Base-by-base conservation (phyloP, 2,329 filamentous ascomycete genomes). In the Fusarium xylarioides region DNA sequence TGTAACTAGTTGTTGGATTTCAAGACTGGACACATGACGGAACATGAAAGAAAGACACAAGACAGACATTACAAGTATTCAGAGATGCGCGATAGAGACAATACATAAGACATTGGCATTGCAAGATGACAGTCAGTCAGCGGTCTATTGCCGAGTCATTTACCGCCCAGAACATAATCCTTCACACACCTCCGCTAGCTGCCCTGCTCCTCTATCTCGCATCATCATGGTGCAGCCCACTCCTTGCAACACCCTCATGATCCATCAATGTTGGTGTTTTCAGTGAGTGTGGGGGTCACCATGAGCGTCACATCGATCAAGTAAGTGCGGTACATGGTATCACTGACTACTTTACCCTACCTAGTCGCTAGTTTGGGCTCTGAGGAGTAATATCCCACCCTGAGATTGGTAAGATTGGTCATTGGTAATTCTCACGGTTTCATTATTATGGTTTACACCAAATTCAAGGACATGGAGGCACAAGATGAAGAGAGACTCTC, bases 211-310 rank as follows among this genome's bases (percentile, higher is more conserved):
- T 26, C 28, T 43, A 32, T 67, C 35, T 37, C 40, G 35, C 40
- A 42, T 67, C 23, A 26, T 49, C 42, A 47, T 38, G 50, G 43
- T 57, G 64, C 49, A 72, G 32, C 63, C 68, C 69, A 70, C 54
- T 37, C 32, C 19, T 62, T 43, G 63, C 54, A 46, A 42, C 43
- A 52, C 63, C 34, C 23, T 60, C 44, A 46, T 37, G 30, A 47
- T 70, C 59, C 65, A 60, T 47, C 38, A 55, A 40, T 18, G 42
- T 34, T 68, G 57, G 62, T 71, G 54, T 63, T 70, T 44, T 47
- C 57, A 59, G 62, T 47, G 70, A 63, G 62, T 44, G 70, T 50
- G 66, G 66, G 70, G 57, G 62, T 67, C 49, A 40, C 16, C 53
- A 38, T 56, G 40, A 52, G 53, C 30, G 60, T 66, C 52, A 52